Conservation (phyloP, 768 basidiomycete species). For the Mycena rosella region DNA sequence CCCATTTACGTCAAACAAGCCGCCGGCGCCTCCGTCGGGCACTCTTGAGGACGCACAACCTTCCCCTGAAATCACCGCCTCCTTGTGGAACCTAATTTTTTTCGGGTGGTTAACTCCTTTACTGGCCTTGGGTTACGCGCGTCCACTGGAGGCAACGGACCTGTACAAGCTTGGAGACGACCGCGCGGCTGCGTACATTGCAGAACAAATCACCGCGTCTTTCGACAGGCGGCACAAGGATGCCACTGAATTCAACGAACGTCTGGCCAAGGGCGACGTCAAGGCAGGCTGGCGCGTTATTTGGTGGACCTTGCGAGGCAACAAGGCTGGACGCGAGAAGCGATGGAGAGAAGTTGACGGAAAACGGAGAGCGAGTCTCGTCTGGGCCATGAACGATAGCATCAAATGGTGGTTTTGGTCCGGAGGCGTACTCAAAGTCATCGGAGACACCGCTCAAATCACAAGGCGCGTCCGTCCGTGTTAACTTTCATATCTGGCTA, state of each 20-base stretch:
- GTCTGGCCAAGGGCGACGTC: constrained; percentile 74
- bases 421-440: constrained; percentile 67
- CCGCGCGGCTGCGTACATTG: constrained; percentile 70
- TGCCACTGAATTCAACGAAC: constrained; percentile 79
- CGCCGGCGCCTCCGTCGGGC: constrained; percentile 58
- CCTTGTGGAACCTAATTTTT: constrained; percentile 68
- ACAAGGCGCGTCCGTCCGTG: constrained; percentile 45
- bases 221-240: constrained; percentile 69
- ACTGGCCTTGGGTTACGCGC: constrained; percentile 79
- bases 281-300: constrained; percentile 63
- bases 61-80: constrained; percentile 77
- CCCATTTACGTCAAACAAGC: constrained; percentile 55
- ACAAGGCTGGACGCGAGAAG: constrained; percentile 67
- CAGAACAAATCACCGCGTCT: constrained; percentile 71
- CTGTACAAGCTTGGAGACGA: constrained; percentile 82
- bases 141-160: constrained; percentile 85
- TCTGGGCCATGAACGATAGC: constrained; percentile 80
- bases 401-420: constrained; percentile 86
- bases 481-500: background rate
- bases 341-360: constrained; percentile 76
- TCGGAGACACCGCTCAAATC: constrained; percentile 80
- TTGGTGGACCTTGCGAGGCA: constrained; percentile 73
- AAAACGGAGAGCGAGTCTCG: constrained; percentile 70
- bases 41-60: constrained; percentile 71
- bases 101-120: constrained; percentile 85